Evolutionary conservation across 495 filamentous ascomycete species (phyloP), one percentile per base, ranked within the genome.

Genomic region (Aspergillus incahuasiensis): DNA sequence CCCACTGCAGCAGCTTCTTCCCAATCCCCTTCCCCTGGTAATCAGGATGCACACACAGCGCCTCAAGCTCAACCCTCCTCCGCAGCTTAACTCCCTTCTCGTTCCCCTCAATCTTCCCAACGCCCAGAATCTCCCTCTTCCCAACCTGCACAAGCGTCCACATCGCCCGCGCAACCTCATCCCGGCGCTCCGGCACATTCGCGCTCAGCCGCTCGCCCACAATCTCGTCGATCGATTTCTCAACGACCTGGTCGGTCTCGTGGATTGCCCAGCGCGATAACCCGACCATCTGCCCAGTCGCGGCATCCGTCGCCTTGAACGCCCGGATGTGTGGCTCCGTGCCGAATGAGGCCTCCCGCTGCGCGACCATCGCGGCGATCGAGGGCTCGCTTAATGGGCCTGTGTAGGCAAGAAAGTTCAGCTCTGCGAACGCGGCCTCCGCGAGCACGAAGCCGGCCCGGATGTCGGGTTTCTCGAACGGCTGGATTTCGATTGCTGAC

Each of bases 1-100:
- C 81, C 73, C 76, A 81, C 32, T 65, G 56, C 38, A 86, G 49
- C 12, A 86, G 53, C 56, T 66, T 63, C 15, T 63, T 68, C 6
- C 76, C 80, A 0, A 79, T 48, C 0, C 51, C 54, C 19, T 28
- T 19, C 38, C 5, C 6, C 41, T 51, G 47, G n/a, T 51, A 57
- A 1, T 46, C 55, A 3, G 55, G 55, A 52, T 57, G 47, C 24
- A 40, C 44, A 32, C 34, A 45, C 7, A 51, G 6, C 1, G 30
- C 16, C 18, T 57, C 47, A n/a, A 57, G 32, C 28, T 57, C 47
- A 5, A 57, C 40, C 18, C 32, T 5, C 32, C 13, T 35, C 12
- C 18, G 15, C 7, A 48, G 24, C 32, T 20, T 43, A n/a, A 25
- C 18, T 32, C 8, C 25, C 13, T 18, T 15, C 3, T 32, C 25